phyloP scores from a whole-genome alignment of 2,329 filamentous ascomycete genomes.

The Alternaria arbusti region DNA sequence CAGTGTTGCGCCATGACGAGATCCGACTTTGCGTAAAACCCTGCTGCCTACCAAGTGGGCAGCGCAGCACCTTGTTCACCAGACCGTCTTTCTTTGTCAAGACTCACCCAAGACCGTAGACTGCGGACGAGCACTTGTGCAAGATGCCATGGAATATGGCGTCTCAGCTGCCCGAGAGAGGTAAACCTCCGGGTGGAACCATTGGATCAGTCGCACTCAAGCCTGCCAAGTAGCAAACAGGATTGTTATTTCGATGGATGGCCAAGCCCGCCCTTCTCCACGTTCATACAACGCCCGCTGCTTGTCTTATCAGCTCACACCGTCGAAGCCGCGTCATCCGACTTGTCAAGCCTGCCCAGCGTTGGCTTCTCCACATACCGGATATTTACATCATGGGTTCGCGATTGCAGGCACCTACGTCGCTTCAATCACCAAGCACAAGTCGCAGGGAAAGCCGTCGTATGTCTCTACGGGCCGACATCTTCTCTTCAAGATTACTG shows the following conservation, averaged over 20 bases:
- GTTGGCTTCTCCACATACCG: constrained; percentile 15
- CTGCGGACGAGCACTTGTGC: constrained; percentile 19
- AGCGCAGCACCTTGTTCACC: constrained; percentile 1
- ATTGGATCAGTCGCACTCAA: constrained; percentile 43
- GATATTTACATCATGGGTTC: constrained; percentile 1
- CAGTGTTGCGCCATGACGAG: background rate
- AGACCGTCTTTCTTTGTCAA: constrained; percentile 15
- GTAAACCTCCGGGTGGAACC: constrained; percentile 38
- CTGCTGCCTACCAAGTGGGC: constrained; percentile 1
- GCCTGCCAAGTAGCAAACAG: constrained; percentile 43
- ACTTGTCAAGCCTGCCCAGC: constrained; percentile 19
- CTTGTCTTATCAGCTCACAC: constrained; percentile 27
- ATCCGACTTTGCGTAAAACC: background rate
- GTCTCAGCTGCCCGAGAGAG: constrained; percentile 42
- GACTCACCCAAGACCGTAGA: constrained; percentile 27
- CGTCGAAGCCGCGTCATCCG: constrained; percentile 43
- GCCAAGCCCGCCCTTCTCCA: constrained; percentile 32
- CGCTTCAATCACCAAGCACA: background rate
- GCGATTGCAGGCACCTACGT: background rate
- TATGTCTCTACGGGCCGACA: background rate
- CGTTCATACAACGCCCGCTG: constrained; percentile 25
- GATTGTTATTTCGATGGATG: constrained; percentile 36
- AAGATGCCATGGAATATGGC: constrained; percentile 22
- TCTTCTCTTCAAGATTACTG: background rate
- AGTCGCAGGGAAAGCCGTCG: background rate